These are phyloP conservation scores for Pachysandra terminalis DNA, from an alignment of 164 flowering plant genomes.

Conservation along the genomic window DNA sequence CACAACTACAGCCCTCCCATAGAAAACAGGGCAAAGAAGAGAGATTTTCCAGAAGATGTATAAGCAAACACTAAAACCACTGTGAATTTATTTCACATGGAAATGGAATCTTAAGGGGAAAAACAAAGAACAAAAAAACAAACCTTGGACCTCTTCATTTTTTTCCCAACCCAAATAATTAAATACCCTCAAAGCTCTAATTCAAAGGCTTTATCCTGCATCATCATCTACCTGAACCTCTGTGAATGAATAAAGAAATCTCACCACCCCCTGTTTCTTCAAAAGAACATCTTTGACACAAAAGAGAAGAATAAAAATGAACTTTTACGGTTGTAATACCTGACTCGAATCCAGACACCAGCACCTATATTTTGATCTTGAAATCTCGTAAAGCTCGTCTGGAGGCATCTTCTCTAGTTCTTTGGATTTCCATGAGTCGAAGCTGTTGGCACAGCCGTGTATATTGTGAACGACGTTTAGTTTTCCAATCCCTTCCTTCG, in stretches of 20 bases:
- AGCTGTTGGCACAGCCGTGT: slow-evolving; percentile 11
- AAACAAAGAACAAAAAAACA: no score
- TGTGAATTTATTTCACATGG: no score
- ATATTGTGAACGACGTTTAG: slow-evolving; percentile 8
- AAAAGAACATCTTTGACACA: background rate
- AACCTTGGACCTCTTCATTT: no score
- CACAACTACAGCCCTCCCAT: no score
- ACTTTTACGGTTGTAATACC: slow-evolving; percentile 2
- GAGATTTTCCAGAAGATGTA: no score
- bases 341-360: slow-evolving; percentile 65
- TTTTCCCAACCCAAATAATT: no score
- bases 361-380: slow-evolving; percentile 52
- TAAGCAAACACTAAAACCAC: no score
- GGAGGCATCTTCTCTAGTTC: slow-evolving; percentile 57
- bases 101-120: no score
- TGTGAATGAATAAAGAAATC: background rate
- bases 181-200: background rate
- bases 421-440: slow-evolving; percentile 25
- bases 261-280: background rate
- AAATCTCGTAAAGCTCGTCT: slow-evolving; percentile 51
- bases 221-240: background rate
- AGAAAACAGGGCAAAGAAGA: no score
- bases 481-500: slow-evolving; percentile 3
- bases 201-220: background rate
- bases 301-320: background rate